Conservation (phyloP, 1,284 basidiomycete species). For the Puccinia novopanici region DNA sequence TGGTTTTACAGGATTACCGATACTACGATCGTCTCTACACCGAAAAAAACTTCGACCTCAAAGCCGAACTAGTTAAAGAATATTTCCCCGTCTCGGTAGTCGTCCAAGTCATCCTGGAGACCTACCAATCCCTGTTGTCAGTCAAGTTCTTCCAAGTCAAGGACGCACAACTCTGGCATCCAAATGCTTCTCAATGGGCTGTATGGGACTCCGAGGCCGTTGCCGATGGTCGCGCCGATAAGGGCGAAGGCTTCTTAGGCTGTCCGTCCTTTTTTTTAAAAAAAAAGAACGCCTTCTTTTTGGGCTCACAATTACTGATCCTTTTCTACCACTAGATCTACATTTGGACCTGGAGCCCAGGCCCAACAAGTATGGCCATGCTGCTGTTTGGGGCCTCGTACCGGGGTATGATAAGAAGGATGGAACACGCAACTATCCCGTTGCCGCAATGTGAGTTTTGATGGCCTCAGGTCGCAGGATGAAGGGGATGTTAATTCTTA, state of each 20-base stretch:
- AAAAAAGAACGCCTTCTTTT: too few relatives aligned
- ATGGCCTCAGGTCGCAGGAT: background rate
- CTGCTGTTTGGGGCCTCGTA: slow-evolving; percentile 74
- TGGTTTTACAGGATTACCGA: slow-evolving; percentile 56
- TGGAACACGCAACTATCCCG: slow-evolving; percentile 70
- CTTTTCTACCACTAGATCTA: slow-evolving; percentile 61
- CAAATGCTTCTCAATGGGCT: slow-evolving; percentile 62
- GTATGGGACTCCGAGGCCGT: slow-evolving; percentile 40
- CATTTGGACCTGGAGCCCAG: slow-evolving; percentile 85
- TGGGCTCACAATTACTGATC: too few relatives aligned
- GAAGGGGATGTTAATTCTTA: background rate
- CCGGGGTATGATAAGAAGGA: slow-evolving; percentile 57
- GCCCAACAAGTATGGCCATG: slow-evolving; percentile 75
- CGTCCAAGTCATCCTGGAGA: slow-evolving; percentile 73
- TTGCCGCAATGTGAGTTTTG: slow-evolving; percentile 67
- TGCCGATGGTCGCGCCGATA: slow-evolving; percentile 15
- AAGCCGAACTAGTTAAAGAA: slow-evolving; percentile 76
- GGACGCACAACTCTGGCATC: slow-evolving; percentile 68
- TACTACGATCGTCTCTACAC: slow-evolving; percentile 42
- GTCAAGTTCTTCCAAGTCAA: slow-evolving; percentile 70
- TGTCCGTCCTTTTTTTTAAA: slow-evolving; percentile 6
- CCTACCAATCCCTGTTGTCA: slow-evolving; percentile 76
- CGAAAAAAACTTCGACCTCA: slow-evolving; percentile 64
- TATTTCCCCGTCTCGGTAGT: slow-evolving; percentile 80
- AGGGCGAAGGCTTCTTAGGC: slow-evolving; percentile 47